Evolutionary conservation across 257 asterid genomes (phyloP), one percentile per base, ranked within the genome.

Genomic region (Solanum dulcamara): DNA sequence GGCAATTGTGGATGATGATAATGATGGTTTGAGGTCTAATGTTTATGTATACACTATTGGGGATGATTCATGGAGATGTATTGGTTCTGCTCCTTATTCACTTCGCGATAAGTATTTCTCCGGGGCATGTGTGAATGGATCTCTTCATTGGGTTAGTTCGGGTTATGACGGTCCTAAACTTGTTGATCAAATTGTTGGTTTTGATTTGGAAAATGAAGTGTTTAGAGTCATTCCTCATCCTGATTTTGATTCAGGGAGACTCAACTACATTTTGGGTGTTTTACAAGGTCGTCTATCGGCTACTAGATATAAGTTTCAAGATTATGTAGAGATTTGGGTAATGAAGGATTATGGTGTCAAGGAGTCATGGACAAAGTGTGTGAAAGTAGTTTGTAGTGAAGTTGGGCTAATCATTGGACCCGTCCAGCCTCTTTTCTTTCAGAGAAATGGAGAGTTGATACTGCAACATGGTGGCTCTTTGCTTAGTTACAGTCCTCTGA

Each of bases 301-400:
- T n/a, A 17, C 79, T 3, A 48, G 82, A 12, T 85, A 72, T 2
- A 59, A 50, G 64, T 44, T 40, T 44, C 81, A 46, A 37, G 89
- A 86, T 14, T 72, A 84, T 30, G 87, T 77, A 1, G 30, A 82
- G 55, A 60, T 89, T 35, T 89, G 92, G 92, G 59, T 82, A 13
- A 86, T 88, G 92, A 85, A 84, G 62, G 81, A 81, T 4, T 85
- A 89, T 30, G 90, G 89, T 24, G 86, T 71, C 64, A 53, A 50
- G 14, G 88, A 87, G 55, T 85, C 89, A 5, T 87, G 91, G 91
- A 81, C 51, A 24, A 89, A 87, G 77, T 50, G 83, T 79, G 28
- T 79, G 64, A 48, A 22, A 79, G 48, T 79, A 24, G 66, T 79
- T 17, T 48, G 42, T 48, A 33, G 15, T 79, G 83, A 79, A 53